Percentiles rank a stretch among this genome's conserved stretches.
Conservation (phyloP, 2,329 filamentous ascomycete genomes). For the Periconia digitata region DNA sequence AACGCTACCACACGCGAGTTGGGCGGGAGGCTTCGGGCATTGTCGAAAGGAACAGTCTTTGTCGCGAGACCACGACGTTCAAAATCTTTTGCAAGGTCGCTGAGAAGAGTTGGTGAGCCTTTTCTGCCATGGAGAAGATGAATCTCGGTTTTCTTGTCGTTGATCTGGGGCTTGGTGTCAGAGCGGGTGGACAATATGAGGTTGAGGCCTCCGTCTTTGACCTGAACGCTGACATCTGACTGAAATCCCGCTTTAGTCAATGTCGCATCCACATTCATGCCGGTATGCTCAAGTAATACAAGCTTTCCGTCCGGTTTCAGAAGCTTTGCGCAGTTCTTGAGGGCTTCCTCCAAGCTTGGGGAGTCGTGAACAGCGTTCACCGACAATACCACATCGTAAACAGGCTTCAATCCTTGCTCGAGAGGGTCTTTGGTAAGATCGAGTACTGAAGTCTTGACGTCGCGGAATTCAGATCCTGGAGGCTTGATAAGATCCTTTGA, state of each 20-base stretch:
- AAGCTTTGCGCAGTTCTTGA: constrained; percentile 25
- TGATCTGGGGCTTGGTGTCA: too few species aligned
- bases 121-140: not conserved
- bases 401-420: constrained; percentile 10
- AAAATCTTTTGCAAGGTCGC: constrained; percentile 3
- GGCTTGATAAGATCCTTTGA: constrained; percentile 8
- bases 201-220: too few species aligned
- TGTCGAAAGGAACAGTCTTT: constrained; percentile 1
- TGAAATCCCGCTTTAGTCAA: too few species aligned
- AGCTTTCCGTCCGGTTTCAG: constrained; percentile 49
- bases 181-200: too few species aligned
- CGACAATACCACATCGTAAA: constrained; percentile 23
- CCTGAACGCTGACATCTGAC: too few species aligned
- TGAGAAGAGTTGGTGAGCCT: constrained; percentile 4
- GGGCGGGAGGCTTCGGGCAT: not conserved
- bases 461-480: constrained; percentile 5
- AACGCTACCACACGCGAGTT: constrained; percentile 7
- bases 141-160: too few species aligned
- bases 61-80: constrained; percentile 3
- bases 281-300: constrained; percentile 45
- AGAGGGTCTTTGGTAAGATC: constrained; percentile 17
- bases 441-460: constrained; percentile 9
- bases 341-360: constrained; percentile 10
- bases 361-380: constrained; percentile 17
- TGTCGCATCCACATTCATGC: not conserved